Conservation (phyloP, 805 yeast genomes). For the Diddensiella santjacobensis region DNA sequence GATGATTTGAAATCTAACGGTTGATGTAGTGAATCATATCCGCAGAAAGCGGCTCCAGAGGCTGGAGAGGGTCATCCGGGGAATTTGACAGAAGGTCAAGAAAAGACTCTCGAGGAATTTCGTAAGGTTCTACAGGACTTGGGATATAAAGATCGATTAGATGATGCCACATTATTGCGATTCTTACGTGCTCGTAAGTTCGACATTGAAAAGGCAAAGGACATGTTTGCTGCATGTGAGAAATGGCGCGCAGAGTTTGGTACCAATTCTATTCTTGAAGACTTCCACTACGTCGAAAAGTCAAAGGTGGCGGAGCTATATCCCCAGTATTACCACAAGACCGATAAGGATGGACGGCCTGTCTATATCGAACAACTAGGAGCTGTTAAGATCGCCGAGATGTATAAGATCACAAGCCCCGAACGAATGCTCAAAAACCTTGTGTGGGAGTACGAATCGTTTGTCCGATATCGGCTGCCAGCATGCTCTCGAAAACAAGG, state of each 20-base stretch:
- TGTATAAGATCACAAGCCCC: slow-evolving; percentile 90
- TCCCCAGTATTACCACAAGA: slow-evolving; percentile 97
- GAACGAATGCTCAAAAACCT: slow-evolving; percentile 94
- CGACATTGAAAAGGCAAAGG: slow-evolving; percentile 70
- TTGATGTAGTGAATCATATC: slow-evolving; percentile 47
- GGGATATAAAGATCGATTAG: slow-evolving; percentile 76
- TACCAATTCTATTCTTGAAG: slow-evolving; percentile 77
- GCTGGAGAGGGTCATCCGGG: slow-evolving; percentile 79
- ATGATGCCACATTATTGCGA: slow-evolving; percentile 77
- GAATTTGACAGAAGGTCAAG: slow-evolving; percentile 65
- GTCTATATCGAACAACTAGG: slow-evolving; percentile 93
- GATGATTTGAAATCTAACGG: background rate
- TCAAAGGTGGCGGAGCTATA: slow-evolving; percentile 81
- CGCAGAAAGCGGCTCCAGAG: slow-evolving; percentile 62
- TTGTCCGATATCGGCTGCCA: slow-evolving; percentile 78
- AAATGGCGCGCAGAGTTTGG: slow-evolving; percentile 88
- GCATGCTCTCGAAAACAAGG: slow-evolving; percentile 88
- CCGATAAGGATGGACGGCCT: slow-evolving; percentile 96
- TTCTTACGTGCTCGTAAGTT: slow-evolving; percentile 95
- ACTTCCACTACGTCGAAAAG: slow-evolving; percentile 92
- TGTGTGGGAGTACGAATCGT: slow-evolving; percentile 97
- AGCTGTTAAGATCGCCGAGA: slow-evolving; percentile 78
- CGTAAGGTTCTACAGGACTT: slow-evolving; percentile 53
- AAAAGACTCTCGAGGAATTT: slow-evolving; percentile 53
- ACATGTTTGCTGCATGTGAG: slow-evolving; percentile 84